Evolutionary conservation across 176 grass and related monocot genomes (phyloP).

Genomic region (Rhynchospora breviuscula): DNA sequence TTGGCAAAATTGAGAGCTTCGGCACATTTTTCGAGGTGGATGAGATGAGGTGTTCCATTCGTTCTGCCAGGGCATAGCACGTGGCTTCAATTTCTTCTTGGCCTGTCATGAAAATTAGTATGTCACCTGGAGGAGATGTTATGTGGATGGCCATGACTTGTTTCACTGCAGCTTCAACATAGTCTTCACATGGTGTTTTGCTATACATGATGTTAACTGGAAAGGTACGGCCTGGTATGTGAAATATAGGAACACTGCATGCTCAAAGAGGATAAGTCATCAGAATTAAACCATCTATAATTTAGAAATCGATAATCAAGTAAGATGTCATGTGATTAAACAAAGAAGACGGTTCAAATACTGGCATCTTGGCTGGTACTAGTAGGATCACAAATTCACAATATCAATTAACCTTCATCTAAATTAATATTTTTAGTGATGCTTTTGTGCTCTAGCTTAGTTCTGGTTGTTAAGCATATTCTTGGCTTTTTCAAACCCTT

Average conservation of each 20-base stretch:
- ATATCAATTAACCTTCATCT: background rate
- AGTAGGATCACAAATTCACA: background rate
- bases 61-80: constrained; percentile 86
- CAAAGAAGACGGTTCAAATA: background rate
- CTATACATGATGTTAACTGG: constrained; percentile 87
- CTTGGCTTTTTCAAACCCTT: background rate
- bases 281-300: constrained; percentile 22
- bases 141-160: constrained; percentile 95
- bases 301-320: too few relatives aligned
- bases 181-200: constrained; percentile 97
- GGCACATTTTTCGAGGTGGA: constrained; percentile 75
- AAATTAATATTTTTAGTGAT: background rate
- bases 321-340: too few relatives aligned
- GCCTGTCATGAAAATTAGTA: constrained; percentile 96
- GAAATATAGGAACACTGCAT: constrained; percentile 67
- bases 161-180: constrained; percentile 96
- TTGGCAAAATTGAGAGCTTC: constrained; percentile 83
- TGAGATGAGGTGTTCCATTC: constrained; percentile 83
- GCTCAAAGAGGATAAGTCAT: constrained; percentile 15
- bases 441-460: background rate
- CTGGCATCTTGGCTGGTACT: background rate
- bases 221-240: constrained; percentile 92
- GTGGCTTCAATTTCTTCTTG: constrained; percentile 98
- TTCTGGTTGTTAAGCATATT: background rate
- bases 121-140: constrained; percentile 76